Evolutionary conservation across 2,329 filamentous ascomycete species (phyloP).

Genomic region (Sporothrix humicola): DNA sequence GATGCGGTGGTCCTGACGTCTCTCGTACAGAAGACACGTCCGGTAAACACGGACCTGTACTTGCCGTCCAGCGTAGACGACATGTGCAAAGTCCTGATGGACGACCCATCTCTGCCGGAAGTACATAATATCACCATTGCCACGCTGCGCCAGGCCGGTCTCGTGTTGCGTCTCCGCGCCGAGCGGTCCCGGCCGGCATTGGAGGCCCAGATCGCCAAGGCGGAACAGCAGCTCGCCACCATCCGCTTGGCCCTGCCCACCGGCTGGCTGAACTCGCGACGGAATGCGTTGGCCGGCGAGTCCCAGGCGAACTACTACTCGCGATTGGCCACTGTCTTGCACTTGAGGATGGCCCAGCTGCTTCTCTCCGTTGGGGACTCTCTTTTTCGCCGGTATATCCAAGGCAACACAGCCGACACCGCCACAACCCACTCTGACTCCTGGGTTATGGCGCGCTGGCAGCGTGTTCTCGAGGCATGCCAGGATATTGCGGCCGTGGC

Average conservation of each 20-base stretch:
- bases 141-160: neutral
- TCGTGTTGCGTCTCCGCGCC: neutral
- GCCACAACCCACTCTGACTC: too few relatives aligned
- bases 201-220: neutral
- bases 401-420: neutral
- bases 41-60: neutral
- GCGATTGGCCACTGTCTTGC: neutral
- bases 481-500: slow-evolving; percentile 10
- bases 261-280: slow-evolving; percentile 8
- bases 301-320: neutral
- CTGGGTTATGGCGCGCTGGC: neutral
- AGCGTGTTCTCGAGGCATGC: slow-evolving; percentile 13
- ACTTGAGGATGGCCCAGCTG: slow-evolving; percentile 6
- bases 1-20: neutral
- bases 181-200: neutral
- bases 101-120: neutral
- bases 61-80: slow-evolving; percentile 1
- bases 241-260: slow-evolving; percentile 4
- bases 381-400: neutral
- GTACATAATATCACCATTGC: slow-evolving; percentile 14
- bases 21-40: too few relatives aligned
- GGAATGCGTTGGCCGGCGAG: slow-evolving; percentile 2
- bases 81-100: neutral
- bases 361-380: neutral
- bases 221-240: neutral